Evolutionary conservation across 2,329 filamentous ascomycete species (phyloP), one percentile per base, ranked within the genome.

Genomic region (Metarhizium sp.): DNA sequence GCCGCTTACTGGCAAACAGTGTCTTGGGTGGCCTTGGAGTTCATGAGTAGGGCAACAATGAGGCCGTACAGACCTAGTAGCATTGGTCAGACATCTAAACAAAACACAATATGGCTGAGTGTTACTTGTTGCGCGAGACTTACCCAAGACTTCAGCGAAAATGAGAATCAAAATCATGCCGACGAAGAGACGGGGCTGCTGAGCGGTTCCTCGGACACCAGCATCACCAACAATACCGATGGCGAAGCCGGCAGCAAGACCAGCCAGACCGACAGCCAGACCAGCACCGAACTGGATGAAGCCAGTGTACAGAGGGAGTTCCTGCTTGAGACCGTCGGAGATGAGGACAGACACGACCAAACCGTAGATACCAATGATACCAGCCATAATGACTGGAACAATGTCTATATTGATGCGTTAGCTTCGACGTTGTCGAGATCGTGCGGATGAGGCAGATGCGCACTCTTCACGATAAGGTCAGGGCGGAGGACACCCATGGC

Each of bases 301-400:
- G 58, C 87, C 86, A 55, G 88, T 90, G 76, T 87, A 92, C 59
- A 94, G 80, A 58, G 88, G 79, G 59, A 87, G 75, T 61, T 82
- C 71, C 75, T 92, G 88, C 65, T 78, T 80, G 61, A 94, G 78
- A 66, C 84, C 85, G 72, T 90, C 88, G 69, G 89, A 91, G 70
- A 94, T 90, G 68, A 94, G 77, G 72, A 94, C 89, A 18, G 89
- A 92, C 59, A 92, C 88, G 75, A 94, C 89, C 62, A 94, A 82
- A 67, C 89, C 89, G 78, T 94, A 99, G 75, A 99, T 97, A 88
- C 90, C 94, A 77, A 99, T 97, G 77, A 99, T 99, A 97, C 94
- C 94, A 81, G 94, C 94, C 94, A 99, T 99, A 86, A 99, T 96
- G 76, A 97, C 94, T 73, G 94, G 94, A 62, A 97, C 92, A 75